These are phyloP conservation scores for Gnaphalium uliginosum DNA, from an alignment of 129 eudicot genomes.

Conservation along the genomic window DNA sequence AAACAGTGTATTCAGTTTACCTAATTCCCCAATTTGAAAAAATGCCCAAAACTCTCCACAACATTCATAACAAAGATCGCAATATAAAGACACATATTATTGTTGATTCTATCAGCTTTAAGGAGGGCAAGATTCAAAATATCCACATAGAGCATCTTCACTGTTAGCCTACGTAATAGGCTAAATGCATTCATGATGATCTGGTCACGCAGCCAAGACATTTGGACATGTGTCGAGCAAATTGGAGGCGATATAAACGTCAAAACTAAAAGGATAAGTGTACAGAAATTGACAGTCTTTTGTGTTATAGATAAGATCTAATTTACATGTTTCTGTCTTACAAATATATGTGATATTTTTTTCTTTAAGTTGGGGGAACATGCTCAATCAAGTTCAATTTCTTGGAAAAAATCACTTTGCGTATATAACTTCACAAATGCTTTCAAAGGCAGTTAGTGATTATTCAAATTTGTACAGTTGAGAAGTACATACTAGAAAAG, in stretches of 20 bases:
- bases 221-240: not conserved
- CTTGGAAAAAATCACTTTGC: too few relatives aligned
- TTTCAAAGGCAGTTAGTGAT: not conserved
- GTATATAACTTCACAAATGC: too few relatives aligned
- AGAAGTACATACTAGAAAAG: too few relatives aligned
- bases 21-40: not conserved
- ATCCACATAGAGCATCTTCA: not conserved
- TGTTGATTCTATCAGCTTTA: constrained; percentile 3
- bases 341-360: too few relatives aligned
- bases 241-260: not conserved
- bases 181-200: not conserved
- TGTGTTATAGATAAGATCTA: too few relatives aligned
- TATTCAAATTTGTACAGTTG: too few relatives aligned
- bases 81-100: not conserved
- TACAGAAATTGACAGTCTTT: too few relatives aligned
- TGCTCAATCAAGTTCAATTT: too few relatives aligned
- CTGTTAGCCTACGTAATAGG: not conserved
- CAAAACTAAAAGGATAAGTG: too few relatives aligned
- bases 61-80: not conserved
- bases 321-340: too few relatives aligned
- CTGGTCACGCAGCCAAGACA: not conserved
- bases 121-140: not conserved
- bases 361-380: too few relatives aligned
- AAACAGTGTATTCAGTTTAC: not conserved
- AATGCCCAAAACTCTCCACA: constrained; percentile 12